A percentile compares a stretch with the other conserved stretches of the same genome.
These are phyloP conservation scores for Aspergillus nomiae DNA, from an alignment of 2,329 filamentous ascomycete genomes.

Conservation along the genomic window DNA sequence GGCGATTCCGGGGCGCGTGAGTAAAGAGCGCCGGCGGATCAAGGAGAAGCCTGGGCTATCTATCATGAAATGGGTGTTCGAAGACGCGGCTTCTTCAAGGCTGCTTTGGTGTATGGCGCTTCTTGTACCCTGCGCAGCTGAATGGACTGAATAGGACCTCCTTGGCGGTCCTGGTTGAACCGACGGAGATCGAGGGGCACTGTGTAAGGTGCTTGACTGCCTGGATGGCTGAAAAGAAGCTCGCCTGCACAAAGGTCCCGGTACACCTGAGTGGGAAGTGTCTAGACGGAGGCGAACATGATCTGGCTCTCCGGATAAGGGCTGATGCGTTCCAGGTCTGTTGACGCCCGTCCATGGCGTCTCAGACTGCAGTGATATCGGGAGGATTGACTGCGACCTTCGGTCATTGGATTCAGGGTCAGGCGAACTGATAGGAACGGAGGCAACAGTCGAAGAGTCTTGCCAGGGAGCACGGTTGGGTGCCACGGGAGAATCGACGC, in stretches of 20 bases:
- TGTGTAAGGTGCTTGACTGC: constrained; percentile 22
- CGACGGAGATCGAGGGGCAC: constrained; percentile 17
- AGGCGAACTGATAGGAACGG: constrained; percentile 20
- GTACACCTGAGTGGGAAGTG: constrained; percentile 3
- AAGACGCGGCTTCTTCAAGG: constrained; percentile 31
- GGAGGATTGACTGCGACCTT: constrained; percentile 27
- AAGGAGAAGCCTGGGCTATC: constrained; percentile 37
- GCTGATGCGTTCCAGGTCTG: constrained; percentile 2
- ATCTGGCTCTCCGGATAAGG: constrained; percentile 12
- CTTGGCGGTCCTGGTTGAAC: constrained; percentile 21
- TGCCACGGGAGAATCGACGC: constrained; percentile 11
- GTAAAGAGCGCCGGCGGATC: constrained; percentile 40
- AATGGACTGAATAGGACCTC: constrained; percentile 34
- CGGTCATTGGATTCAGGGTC: constrained; percentile 13
- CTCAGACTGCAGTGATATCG: constrained; percentile 17
- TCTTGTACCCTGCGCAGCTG: constrained; percentile 25
- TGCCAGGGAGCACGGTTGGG: constrained; percentile 29
- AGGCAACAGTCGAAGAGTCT: constrained; percentile 37
- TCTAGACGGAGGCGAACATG: constrained; percentile 10
- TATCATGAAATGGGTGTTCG: constrained; percentile 37
- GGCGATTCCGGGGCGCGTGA: constrained; percentile 37
- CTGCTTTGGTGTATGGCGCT: constrained; percentile 27
- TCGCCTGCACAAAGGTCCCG: constrained; percentile 21
- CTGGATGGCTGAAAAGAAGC: constrained; percentile 21
- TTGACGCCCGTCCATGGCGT: constrained; percentile 12